phyloP scores from a whole-genome alignment of 805 yeast species.

The Candida maris region DNA sequence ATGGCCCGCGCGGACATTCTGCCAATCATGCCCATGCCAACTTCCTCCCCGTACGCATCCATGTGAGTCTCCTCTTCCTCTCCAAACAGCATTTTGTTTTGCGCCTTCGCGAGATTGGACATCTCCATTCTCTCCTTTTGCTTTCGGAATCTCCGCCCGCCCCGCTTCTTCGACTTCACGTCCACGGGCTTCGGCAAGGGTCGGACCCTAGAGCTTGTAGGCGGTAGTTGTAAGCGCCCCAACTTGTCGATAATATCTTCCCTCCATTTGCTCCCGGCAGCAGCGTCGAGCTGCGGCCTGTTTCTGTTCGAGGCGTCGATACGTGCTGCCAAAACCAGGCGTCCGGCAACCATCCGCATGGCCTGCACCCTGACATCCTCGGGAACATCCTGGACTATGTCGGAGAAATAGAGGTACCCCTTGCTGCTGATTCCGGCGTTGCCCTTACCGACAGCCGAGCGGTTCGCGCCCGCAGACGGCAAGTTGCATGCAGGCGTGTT shows the following conservation, averaged over 20 bases:
- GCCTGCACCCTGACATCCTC: slow-evolving; percentile 62
- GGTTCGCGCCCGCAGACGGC: slow-evolving; percentile 66
- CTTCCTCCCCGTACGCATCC: slow-evolving; percentile 74
- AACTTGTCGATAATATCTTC: slow-evolving; percentile 60
- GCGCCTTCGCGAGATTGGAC: slow-evolving; percentile 79
- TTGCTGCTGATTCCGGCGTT: slow-evolving; percentile 51
- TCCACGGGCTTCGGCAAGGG: slow-evolving; percentile 75
- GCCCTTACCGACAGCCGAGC: slow-evolving; percentile 39
- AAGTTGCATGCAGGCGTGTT: slow-evolving; percentile 79
- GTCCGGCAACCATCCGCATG: slow-evolving; percentile 74
- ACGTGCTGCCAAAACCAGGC: slow-evolving; percentile 77
- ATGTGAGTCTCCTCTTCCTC: slow-evolving; percentile 57
- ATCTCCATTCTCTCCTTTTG: slow-evolving; percentile 75
- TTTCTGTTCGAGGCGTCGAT: slow-evolving; percentile 54
- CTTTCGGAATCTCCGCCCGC: slow-evolving; percentile 78
- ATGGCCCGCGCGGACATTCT: slow-evolving; percentile 23
- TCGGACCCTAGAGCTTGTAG: slow-evolving; percentile 63
- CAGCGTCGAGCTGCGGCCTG: slow-evolving; percentile 23
- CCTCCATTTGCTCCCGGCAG: slow-evolving; percentile 55
- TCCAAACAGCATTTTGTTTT: slow-evolving; percentile 82
- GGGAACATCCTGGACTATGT: slow-evolving; percentile 55
- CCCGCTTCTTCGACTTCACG: slow-evolving; percentile 74
- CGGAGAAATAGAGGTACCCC: slow-evolving; percentile 65
- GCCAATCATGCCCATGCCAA: slow-evolving; percentile 75
- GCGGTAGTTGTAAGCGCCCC: slow-evolving; percentile 73